Evolutionary conservation across 148 eudicot species (phyloP).

Genomic region (Nyssa sinensis): DNA sequence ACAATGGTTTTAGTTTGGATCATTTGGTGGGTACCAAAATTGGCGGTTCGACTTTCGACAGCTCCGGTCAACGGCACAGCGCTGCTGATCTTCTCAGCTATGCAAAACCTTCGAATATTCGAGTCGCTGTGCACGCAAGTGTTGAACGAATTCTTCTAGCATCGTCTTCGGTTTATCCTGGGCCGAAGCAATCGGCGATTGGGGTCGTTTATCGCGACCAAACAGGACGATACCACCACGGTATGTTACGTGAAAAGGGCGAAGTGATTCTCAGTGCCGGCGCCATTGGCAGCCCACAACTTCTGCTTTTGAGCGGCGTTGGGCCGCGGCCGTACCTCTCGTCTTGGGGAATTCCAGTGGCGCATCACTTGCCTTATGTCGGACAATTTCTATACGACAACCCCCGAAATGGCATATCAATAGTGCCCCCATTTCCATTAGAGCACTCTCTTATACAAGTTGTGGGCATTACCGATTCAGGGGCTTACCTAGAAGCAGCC

Average conservation of each 20-base stretch:
- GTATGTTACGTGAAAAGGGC: constrained; percentile 63
- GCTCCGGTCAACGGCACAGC: constrained; percentile 63
- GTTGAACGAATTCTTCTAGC: constrained; percentile 69
- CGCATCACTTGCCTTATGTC: constrained; percentile 71
- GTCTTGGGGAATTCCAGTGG: constrained; percentile 85
- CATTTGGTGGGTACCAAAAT: constrained; percentile 80
- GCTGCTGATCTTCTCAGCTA: constrained; percentile 78
- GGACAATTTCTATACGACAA: constrained; percentile 88
- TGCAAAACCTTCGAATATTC: constrained; percentile 53
- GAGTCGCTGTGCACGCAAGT: constrained; percentile 65
- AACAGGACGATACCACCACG: constrained; percentile 61
- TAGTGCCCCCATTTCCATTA: constrained; percentile 71
- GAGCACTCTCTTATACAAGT: constrained; percentile 95
- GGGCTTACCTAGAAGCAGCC: constrained; percentile 80
- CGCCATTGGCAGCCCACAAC: constrained; percentile 85
- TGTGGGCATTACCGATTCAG: constrained; percentile 78
- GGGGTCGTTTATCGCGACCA: constrained; percentile 78
- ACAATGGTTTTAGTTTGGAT: constrained; percentile 66
- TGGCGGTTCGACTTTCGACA: constrained; percentile 83
- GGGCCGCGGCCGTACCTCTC: constrained; percentile 86
- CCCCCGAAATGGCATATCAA: constrained; percentile 87
- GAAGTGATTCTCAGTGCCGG: constrained; percentile 84
- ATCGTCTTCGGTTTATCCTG: constrained; percentile 26
- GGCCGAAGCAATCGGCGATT: constrained; percentile 46
- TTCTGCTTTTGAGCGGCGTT: constrained; percentile 78